Evolutionary conservation across 208 protist species (phyloP).

Genomic region (Trypanosoma vivax): DNA sequence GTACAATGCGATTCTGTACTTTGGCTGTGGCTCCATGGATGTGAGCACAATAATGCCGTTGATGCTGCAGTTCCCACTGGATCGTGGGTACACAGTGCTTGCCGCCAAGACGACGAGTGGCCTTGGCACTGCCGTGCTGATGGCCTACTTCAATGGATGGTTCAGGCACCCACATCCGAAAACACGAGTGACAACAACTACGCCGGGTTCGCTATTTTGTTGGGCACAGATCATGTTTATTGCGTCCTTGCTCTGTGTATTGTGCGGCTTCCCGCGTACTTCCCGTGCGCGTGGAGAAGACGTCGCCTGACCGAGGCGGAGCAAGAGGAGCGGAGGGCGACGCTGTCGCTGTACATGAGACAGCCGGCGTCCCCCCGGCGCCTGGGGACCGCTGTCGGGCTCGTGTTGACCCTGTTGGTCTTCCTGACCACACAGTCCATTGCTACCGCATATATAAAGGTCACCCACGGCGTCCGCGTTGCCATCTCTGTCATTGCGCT

Average conservation of each 20-base stretch:
- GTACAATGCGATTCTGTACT: constrained; percentile 56
- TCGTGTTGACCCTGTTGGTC: constrained; percentile 34
- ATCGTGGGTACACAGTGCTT: constrained; percentile 65
- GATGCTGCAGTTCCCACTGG: constrained; percentile 74
- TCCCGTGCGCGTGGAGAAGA: constrained; percentile 30
- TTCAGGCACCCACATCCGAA: constrained; percentile 26
- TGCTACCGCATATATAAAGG: constrained; percentile 33
- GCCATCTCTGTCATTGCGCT: constrained; percentile 39
- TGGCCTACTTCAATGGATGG: constrained; percentile 73
- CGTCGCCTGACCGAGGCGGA: constrained; percentile 33
- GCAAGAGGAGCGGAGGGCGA: constrained; percentile 30
- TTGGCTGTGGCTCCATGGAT: constrained; percentile 62
- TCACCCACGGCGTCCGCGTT: constrained; percentile 22
- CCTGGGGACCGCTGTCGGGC: constrained; percentile 35
- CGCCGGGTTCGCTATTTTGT: constrained; percentile 54
- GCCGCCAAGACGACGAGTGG: constrained; percentile 78
- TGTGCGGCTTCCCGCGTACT: constrained; percentile 53
- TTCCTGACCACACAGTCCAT: constrained; percentile 51
- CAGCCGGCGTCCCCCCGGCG: constrained; percentile 36
- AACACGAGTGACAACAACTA: constrained; percentile 30
- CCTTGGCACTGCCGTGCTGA: constrained; percentile 61
- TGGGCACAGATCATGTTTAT: constrained; percentile 30
- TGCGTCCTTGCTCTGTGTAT: constrained; percentile 31
- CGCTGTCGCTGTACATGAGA: constrained; percentile 30
- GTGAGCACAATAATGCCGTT: constrained; percentile 58